Evolutionary conservation across 768 basidiomycete genomes (phyloP).

Genomic region (Podaxis sp.): DNA sequence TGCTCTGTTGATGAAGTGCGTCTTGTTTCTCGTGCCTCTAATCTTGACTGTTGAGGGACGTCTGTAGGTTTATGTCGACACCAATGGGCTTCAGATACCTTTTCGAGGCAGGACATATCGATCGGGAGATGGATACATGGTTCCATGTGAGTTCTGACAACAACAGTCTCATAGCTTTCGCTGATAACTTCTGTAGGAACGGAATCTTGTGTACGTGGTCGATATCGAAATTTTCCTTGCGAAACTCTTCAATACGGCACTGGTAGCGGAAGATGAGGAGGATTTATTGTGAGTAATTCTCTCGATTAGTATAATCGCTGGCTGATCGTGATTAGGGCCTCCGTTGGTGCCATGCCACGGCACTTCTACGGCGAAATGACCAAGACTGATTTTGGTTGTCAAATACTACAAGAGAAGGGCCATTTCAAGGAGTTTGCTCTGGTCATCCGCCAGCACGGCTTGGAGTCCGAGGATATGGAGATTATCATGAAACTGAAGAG

Average conservation of each 20-base stretch:
- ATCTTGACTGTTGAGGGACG: neutral
- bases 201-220: conserved; percentile 90
- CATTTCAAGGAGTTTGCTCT: conserved; percentile 91
- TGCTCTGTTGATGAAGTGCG: conserved; percentile 81
- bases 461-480: conserved; percentile 80
- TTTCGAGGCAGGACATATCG: conserved; percentile 89
- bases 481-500: conserved; percentile 91
- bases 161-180: neutral
- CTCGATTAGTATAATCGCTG: neutral
- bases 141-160: conserved; percentile 64
- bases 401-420: conserved; percentile 84
- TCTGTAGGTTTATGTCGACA: conserved; percentile 86
- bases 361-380: conserved; percentile 99
- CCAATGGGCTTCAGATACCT: conserved; percentile 91
- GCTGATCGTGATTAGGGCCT: conserved; percentile 43
- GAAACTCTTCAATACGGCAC: conserved; percentile 62
- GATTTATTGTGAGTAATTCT: conserved; percentile 48
- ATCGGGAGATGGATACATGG: conserved; percentile 95
- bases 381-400: conserved; percentile 93
- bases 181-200: conserved; percentile 55
- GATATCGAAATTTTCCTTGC: conserved; percentile 92
- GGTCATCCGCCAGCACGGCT: conserved; percentile 83
- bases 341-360: conserved; percentile 85
- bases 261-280: conserved; percentile 62
- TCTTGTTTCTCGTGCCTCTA: neutral